Evolutionary conservation across 345 rosid genomes (phyloP).

Genomic region (Linum trigynum): DNA sequence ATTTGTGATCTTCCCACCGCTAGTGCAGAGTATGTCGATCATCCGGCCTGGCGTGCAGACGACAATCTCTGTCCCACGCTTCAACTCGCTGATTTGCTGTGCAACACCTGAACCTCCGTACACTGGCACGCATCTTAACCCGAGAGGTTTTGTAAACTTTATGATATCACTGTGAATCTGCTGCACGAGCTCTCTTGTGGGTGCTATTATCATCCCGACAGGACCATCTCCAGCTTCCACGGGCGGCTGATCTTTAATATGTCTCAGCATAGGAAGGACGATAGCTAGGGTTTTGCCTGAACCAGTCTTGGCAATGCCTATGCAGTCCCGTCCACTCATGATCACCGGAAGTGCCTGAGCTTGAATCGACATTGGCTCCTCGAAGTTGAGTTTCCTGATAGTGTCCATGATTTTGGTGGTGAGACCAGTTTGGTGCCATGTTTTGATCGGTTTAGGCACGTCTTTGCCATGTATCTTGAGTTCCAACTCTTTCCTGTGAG

Average conservation of each 20-base stretch:
- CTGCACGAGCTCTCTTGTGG: constrained; percentile 96
- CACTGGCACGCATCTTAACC: constrained; percentile 76
- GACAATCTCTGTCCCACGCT: constrained; percentile 92
- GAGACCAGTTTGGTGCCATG: constrained; percentile 94
- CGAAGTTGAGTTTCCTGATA: constrained; percentile 74
- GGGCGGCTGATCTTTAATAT: constrained; percentile 93
- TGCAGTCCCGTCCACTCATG: constrained; percentile 97
- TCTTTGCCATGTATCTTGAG: constrained; percentile 91
- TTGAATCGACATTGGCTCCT: constrained; percentile 95
- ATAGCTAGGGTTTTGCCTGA: constrained; percentile 95
- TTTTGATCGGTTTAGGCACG: constrained; percentile 79
- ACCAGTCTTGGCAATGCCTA: constrained; percentile 93
- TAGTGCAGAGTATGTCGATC: constrained; percentile 95
- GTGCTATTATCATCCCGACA: constrained; percentile 92
- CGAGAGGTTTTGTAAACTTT: constrained; percentile 68
- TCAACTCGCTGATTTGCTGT: constrained; percentile 89
- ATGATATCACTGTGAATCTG: constrained; percentile 89
- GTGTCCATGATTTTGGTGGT: constrained; percentile 75
- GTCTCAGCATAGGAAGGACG: constrained; percentile 96
- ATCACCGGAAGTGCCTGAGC: constrained; percentile 86
- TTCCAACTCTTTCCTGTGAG: constrained; percentile 77
- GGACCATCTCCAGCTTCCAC: constrained; percentile 96
- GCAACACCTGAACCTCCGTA: constrained; percentile 99
- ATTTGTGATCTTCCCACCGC: constrained; percentile 84
- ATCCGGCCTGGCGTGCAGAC: constrained; percentile 97